These are phyloP conservation scores for Corchorus capsularis DNA, from an alignment of 345 rosid species.

Conservation along the genomic window DNA sequence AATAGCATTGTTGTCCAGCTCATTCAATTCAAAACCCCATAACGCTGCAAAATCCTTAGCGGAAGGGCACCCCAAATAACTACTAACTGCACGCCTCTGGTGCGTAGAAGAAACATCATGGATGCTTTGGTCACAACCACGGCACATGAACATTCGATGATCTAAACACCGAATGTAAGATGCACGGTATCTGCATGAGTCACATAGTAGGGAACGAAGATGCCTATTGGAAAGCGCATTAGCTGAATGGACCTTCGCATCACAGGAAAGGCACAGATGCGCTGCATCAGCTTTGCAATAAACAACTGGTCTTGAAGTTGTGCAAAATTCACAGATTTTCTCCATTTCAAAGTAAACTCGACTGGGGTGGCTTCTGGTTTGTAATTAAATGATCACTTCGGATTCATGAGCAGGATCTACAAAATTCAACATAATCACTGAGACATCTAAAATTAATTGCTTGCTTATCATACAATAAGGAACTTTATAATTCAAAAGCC, in stretches of 20 bases:
- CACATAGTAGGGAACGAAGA: conserved; percentile 73
- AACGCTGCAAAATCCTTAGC: conserved; percentile 67
- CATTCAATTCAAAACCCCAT: conserved; percentile 62
- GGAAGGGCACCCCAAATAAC: conserved; percentile 76
- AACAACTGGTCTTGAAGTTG: conserved; percentile 62
- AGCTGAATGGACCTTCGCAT: conserved; percentile 87
- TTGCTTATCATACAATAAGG: neutral
- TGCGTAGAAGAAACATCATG: conserved; percentile 55
- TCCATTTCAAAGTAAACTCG: conserved; percentile 41
- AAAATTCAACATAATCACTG: conserved; percentile 1
- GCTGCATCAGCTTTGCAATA: conserved; percentile 90
- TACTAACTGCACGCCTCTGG: conserved; percentile 43
- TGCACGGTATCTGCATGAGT: conserved; percentile 51
- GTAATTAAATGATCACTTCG: neutral
- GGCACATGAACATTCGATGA: conserved; percentile 64
- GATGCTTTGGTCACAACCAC: conserved; percentile 53
- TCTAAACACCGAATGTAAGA: conserved; percentile 59
- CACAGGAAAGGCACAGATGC: conserved; percentile 79
- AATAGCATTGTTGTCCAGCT: conserved; percentile 25
- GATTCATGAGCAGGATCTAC: conserved; percentile 13
- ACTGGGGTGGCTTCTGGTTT: neutral
- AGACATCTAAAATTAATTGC: neutral
- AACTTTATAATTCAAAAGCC: neutral
- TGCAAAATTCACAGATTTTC: conserved; percentile 74
- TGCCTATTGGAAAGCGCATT: conserved; percentile 78